These are phyloP conservation scores for Barnettozyma pratensis DNA, from an alignment of 805 yeast genomes.

Conservation along the genomic window DNA sequence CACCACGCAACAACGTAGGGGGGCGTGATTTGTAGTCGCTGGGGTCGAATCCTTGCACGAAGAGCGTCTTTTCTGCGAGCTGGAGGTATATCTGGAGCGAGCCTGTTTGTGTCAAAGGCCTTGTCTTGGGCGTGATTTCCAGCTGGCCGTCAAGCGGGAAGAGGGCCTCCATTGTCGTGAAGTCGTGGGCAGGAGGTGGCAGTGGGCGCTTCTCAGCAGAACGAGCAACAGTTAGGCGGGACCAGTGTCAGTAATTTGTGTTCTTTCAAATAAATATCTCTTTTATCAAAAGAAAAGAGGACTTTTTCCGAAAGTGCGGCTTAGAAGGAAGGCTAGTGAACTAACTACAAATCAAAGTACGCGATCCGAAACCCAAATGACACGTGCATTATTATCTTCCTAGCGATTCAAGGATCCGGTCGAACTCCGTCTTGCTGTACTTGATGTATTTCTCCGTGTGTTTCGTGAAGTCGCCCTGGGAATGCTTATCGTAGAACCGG, in stretches of 20 bases:
- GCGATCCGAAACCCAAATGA: no score
- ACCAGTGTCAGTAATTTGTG: neutral
- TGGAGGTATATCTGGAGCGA: constrained; percentile 67
- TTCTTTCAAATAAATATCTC: no score
- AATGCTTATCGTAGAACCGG: constrained; percentile 76
- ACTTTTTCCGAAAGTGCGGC: neutral
- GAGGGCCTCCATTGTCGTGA: constrained; percentile 30
- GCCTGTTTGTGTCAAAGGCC: constrained; percentile 56
- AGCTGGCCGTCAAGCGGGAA: constrained; percentile 50
- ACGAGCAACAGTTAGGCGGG: neutral
- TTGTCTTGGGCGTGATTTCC: constrained; percentile 31
- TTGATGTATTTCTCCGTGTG: constrained; percentile 66
- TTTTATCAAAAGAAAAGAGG: no score
- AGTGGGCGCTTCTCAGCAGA: neutral
- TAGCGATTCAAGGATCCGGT: constrained; percentile 31
- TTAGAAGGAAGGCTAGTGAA: neutral
- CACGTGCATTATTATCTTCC: constrained; percentile 8
- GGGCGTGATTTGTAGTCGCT: constrained; percentile 60
- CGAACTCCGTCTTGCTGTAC: constrained; percentile 47
- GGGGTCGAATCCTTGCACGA: constrained; percentile 74
- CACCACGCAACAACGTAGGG: constrained; percentile 79
- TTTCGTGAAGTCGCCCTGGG: constrained; percentile 64
- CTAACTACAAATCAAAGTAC: no score
- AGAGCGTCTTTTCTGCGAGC: constrained; percentile 75
- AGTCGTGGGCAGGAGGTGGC: neutral